Evolutionary conservation across 805 yeast species (phyloP), one percentile per base, ranked within the genome.

Genomic region (Metschnikowia lachancei): DNA sequence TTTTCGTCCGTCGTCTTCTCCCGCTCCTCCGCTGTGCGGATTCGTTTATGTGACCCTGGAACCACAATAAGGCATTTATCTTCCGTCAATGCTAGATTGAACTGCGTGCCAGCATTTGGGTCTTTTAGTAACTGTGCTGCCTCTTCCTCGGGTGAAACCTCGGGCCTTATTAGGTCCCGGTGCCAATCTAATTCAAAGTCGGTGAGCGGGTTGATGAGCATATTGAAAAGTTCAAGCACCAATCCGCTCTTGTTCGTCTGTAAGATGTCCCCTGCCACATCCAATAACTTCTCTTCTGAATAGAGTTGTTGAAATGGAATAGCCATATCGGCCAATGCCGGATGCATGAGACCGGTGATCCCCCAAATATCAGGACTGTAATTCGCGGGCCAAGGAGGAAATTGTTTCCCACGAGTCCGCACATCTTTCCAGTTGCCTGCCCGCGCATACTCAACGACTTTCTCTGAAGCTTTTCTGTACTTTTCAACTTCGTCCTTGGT

Each of bases 151-250:
- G 64, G 66, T 4, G 72, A 59, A 16, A 62, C 78, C 24, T 73
- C 77, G 11, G 79, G 78, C 46, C 67, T 67, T 43, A 77, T 74
- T 51, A 70, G 69, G 57, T 77, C 81, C 33, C 81, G 62, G 56
- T 77, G 81, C 81, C 81, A 76, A 49, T 71, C 75, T 51, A 76
- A 64, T n/a, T 69, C 80, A 58, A 76, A 76, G 57, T 76, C 78
- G 10, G 77, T 72, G 45, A 72, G 62, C 3, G 81, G 81, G 50
- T 76, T 76, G 52, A 76, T 74, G 48, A 76, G 67, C 80, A 76
- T 74, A 56, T 76, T 76, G 57, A 76, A 66, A 41, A 76, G 64
- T 51, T 76, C 81, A 78, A 76, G 75, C 7, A 67, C 64, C 28
- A 76, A 57, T 10, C 62, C 60, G 17, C 62, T 55, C 14, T 54